Conservation (phyloP, 768 basidiomycete species). For the Podaxis sp. region DNA sequence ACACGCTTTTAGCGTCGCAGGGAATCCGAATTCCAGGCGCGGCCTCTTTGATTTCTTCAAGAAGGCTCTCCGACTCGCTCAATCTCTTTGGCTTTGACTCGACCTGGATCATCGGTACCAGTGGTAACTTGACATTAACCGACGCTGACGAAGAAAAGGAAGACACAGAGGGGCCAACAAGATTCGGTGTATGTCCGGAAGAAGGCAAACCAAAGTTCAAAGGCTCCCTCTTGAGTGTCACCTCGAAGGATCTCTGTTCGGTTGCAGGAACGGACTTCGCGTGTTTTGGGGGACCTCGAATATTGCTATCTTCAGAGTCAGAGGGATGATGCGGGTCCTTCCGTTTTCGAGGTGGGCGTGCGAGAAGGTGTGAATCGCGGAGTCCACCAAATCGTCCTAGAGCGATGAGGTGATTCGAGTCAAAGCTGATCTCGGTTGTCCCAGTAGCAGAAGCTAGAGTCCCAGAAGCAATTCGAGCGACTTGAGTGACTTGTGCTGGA, state of each 20-base stretch:
- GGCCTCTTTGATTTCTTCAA: conserved; percentile 40
- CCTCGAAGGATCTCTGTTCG: conserved; percentile 46
- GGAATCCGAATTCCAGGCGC: conserved; percentile 43
- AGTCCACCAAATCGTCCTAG: not conserved
- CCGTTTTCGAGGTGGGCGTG: conserved; percentile 9
- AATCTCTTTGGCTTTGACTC: conserved; percentile 24
- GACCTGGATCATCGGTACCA: not conserved
- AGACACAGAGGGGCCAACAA: not conserved
- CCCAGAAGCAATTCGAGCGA: not conserved
- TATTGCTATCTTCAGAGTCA: conserved; percentile 36
- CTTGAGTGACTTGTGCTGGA: not conserved
- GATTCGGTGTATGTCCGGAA: conserved; percentile 16
- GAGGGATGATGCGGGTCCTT: conserved; percentile 10
- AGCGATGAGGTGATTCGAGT: not conserved
- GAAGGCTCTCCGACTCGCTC: conserved; percentile 36
- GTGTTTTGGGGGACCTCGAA: conserved; percentile 42
- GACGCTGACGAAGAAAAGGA: not conserved
- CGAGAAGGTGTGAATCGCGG: conserved; percentile 9
- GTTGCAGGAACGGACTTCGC: conserved; percentile 41
- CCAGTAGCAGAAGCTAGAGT: not conserved
- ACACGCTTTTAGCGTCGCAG: conserved; percentile 23
- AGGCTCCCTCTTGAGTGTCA: conserved; percentile 37
- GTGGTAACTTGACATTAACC: not conserved
- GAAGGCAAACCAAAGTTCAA: conserved; percentile 24
- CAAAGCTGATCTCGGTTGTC: conserved; percentile 18